These are phyloP conservation scores for Lantana camara DNA, from an alignment of 257 asterid genomes.

Conservation along the genomic window DNA sequence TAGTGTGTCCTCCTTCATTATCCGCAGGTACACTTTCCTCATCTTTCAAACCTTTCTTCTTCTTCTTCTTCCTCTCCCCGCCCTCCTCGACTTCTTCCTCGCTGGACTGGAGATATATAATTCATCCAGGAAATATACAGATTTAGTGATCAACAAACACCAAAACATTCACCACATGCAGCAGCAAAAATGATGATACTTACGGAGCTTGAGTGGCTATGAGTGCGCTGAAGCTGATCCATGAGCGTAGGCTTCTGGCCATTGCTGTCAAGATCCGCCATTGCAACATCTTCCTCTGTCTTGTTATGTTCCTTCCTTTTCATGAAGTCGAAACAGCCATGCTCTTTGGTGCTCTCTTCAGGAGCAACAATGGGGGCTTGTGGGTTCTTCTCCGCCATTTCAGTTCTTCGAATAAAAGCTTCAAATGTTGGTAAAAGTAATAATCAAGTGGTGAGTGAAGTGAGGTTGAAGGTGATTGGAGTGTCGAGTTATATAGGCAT, in stretches of 20 bases:
- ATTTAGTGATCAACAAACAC: no score
- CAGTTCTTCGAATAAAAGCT: not conserved
- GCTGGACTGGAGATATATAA: constrained; percentile 49
- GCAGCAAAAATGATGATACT: constrained; percentile 7
- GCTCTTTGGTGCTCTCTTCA: constrained; percentile 27
- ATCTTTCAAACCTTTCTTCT: constrained; percentile 46
- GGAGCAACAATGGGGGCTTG: no score
- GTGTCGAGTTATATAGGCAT: constrained; percentile 23
- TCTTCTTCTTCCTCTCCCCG: constrained; percentile 37
- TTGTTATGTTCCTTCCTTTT: constrained; percentile 34
- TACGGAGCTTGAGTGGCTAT: constrained; percentile 38
- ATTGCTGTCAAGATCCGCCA: constrained; percentile 25
- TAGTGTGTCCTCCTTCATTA: constrained; percentile 16
- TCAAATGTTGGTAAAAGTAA: not conserved
- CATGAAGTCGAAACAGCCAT: constrained; percentile 33
- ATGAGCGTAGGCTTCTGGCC: constrained; percentile 35
- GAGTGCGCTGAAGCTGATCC: constrained; percentile 42
- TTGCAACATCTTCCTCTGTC: constrained; percentile 23
- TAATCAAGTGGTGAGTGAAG: constrained; percentile 11
- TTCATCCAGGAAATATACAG: no score
- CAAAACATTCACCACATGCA: no score
- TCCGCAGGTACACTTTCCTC: constrained; percentile 38
- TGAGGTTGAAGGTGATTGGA: constrained; percentile 16
- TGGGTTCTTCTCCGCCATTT: constrained; percentile 41
- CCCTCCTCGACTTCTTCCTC: constrained; percentile 55